A percentile compares a stretch with the other conserved stretches of the same genome.
Evolutionary conservation across 768 basidiomycete genomes (phyloP).

Genomic region (Agrocybe praecox): DNA sequence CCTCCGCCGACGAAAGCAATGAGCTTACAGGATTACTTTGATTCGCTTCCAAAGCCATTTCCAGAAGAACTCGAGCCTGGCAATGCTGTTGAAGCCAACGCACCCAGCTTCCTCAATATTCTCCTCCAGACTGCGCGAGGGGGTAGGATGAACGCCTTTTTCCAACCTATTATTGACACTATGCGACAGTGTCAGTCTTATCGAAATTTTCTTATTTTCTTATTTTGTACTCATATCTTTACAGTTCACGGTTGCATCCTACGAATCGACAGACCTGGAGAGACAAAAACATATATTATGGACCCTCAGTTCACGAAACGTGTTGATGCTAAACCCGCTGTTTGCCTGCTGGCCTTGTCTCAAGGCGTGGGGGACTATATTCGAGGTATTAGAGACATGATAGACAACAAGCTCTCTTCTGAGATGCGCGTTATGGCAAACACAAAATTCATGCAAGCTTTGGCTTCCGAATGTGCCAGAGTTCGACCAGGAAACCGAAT

Average conservation of each 20-base stretch:
- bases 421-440: constrained; percentile 45
- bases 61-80: constrained; percentile 52
- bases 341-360: constrained; percentile 64
- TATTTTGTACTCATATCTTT: neutral
- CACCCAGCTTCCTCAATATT: constrained; percentile 53
- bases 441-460: constrained; percentile 44
- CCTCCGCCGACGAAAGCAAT: constrained; percentile 23
- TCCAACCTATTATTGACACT: constrained; percentile 42
- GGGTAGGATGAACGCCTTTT: constrained; percentile 41
- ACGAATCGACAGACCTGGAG: constrained; percentile 53
- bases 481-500: constrained; percentile 39
- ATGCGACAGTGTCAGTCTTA: constrained; percentile 44
- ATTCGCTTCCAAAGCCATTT: constrained; percentile 66
- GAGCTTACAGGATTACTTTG: constrained; percentile 60
- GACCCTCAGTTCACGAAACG: constrained; percentile 65
- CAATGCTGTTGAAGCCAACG: constrained; percentile 53
- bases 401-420: constrained; percentile 49
- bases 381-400: constrained; percentile 40
- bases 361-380: constrained; percentile 62
- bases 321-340: constrained; percentile 70
- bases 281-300: constrained; percentile 59
- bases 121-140: constrained; percentile 56
- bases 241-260: constrained; percentile 69
- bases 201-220: neutral
- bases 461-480: constrained; percentile 49